Evolutionary conservation across 164 flowering plant genomes (phyloP).

Genomic region (Chimonanthus salicifolius): DNA sequence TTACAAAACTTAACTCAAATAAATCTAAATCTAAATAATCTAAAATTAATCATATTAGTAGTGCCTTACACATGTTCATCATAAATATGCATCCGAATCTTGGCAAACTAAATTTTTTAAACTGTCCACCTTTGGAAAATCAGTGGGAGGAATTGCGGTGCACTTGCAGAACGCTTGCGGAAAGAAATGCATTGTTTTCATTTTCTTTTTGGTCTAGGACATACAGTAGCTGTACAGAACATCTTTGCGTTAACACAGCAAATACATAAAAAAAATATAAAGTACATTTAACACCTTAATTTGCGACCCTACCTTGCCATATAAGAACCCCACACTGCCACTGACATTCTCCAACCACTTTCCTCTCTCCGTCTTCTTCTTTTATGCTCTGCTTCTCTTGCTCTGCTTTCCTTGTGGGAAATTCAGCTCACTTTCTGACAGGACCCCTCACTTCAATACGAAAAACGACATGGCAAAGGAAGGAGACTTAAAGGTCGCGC

Average conservation of each 20-base stretch:
- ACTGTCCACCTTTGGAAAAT: background rate
- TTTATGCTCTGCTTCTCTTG: slow-evolving; percentile 1
- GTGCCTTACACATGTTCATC: too few relatives aligned
- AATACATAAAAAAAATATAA: background rate
- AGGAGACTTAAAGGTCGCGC: slow-evolving; percentile 18
- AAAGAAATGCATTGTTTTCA: background rate
- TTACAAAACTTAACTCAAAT: too few relatives aligned
- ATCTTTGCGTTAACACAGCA: slow-evolving; percentile 1
- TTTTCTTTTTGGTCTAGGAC: background rate
- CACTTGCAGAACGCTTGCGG: background rate
- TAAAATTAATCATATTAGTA: too few relatives aligned
- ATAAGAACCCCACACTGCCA: background rate
- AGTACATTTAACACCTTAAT: background rate
- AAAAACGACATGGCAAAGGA: slow-evolving; percentile 18
- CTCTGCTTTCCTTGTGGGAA: background rate
- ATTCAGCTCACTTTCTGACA: background rate
- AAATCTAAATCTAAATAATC: too few relatives aligned
- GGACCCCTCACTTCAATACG: background rate
- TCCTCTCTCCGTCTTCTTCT: slow-evolving; percentile 1
- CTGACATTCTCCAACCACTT: background rate
- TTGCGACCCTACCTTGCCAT: slow-evolving; percentile 2
- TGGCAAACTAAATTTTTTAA: too few relatives aligned
- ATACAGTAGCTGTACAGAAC: background rate
- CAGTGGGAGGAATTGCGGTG: background rate
- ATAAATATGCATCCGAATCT: too few relatives aligned